Evolutionary conservation across 192 early-diverging fungal species (phyloP).

Genomic region (Jimgerdemannia flammicorona): DNA sequence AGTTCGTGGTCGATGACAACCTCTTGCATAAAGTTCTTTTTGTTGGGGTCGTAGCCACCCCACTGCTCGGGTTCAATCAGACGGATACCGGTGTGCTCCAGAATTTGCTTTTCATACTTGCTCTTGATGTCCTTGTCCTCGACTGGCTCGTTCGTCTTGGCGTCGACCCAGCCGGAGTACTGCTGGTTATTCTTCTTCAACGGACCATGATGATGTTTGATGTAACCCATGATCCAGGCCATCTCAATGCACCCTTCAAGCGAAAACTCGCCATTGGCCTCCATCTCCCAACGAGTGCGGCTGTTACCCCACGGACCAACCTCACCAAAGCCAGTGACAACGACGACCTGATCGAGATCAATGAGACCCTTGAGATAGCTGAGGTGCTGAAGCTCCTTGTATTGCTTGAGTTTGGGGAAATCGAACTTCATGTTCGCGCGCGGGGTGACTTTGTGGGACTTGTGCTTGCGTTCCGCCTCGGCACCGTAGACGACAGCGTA

Average conservation of each 20-base stretch:
- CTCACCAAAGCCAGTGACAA: constrained; percentile 91
- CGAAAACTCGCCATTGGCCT: constrained; percentile 83
- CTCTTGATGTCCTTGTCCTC: constrained; percentile 82
- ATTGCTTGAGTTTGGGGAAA: constrained; percentile 67
- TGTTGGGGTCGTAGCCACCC: constrained; percentile 80
- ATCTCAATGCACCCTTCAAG: constrained; percentile 93
- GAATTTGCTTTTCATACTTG: constrained; percentile 86
- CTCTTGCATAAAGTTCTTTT: constrained; percentile 86
- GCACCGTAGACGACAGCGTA: constrained; percentile 72
- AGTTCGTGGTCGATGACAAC: constrained; percentile 84
- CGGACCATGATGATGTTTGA: constrained; percentile 82
- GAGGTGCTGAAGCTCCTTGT: constrained; percentile 63
- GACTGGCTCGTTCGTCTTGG: constrained; percentile 79
- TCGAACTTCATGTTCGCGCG: constrained; percentile 84
- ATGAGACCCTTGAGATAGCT: constrained; percentile 67
- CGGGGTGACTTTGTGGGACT: constrained; percentile 67
- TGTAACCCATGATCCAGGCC: constrained; percentile 97
- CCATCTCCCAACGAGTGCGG: constrained; percentile 96
- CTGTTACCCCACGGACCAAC: constrained; percentile 89
- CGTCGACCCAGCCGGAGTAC: constrained; percentile 94
- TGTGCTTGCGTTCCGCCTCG: constrained; percentile 59
- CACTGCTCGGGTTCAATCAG: constrained; percentile 84
- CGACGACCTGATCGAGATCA: constrained; percentile 89
- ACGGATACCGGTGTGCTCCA: constrained; percentile 91
- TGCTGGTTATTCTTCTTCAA: constrained; percentile 64